Base-by-base conservation (phyloP, 176 grass and related monocot genomes). In the Triticum urartu region DNA sequence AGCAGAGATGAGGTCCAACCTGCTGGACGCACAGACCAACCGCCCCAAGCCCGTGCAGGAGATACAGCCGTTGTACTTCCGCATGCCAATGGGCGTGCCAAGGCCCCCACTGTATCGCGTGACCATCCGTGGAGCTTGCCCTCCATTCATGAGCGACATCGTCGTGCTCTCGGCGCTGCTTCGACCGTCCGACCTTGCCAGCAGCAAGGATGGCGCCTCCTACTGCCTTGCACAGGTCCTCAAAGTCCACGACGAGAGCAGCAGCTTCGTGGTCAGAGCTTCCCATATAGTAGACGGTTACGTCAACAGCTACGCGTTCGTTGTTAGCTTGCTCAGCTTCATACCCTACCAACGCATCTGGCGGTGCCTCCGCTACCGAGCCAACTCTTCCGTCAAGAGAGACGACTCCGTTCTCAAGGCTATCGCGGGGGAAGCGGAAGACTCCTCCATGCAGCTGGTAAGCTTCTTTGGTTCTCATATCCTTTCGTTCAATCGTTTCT, bases 341-440 rank as follows among this genome's bases (percentile, higher is more conserved):
- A 91, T 87, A 43, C 89, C 92, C 3, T 92, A 92, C 71, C 38
- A 4, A 7, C 92, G 88, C 22, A 97, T 97, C 64, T 91, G 90
- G 90, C 32, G 69, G 15, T 88, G 89, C 39, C 39, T 34, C 71
- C 9, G 72, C 14, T 7, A 82, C 33, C 73, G 80, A 4, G n/a
- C 18, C 8, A 48, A 5, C 45, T 26, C 26, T 35, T 35, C 85
- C 21, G 15, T 33, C 17, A 14, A 40, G 45, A 66, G 48, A 59
- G 77, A 52, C 79, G 45, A 48, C 45, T 12, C 32, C 47, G 64
- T 94, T 52, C 50, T 97, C 63, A 82, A 72, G 6, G 39, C 20
- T 11, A 21, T 59, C 14, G 64, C 87, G 0, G 60, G 64, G 67
- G 40, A 48, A 48, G 45, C 1, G 3, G 45, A 48, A 48, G 45